Evolutionary conservation across 257 asterid species (phyloP).

Genomic region (Gentiana macrophylla): DNA sequence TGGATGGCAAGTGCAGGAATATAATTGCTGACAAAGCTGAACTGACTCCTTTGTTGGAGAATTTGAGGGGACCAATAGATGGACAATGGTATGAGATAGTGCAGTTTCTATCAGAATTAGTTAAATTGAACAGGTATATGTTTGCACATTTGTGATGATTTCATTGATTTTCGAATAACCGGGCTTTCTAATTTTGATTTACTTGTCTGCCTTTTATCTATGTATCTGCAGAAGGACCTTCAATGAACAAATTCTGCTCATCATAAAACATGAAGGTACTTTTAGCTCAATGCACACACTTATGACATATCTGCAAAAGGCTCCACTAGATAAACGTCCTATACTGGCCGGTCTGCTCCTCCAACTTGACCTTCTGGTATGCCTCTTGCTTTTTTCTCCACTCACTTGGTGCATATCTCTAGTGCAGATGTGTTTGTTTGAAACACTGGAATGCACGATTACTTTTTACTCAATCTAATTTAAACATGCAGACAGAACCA

Average conservation of each 20-base stretch:
- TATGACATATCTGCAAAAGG: slow-evolving; percentile 52
- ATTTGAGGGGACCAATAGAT: slow-evolving; percentile 32
- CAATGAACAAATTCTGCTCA: slow-evolving; percentile 49
- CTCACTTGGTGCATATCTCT: too few species aligned
- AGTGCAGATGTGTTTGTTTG: too few species aligned
- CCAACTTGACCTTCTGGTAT: slow-evolving; percentile 76
- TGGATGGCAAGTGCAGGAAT: slow-evolving; percentile 69
- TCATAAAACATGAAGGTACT: slow-evolving; percentile 61
- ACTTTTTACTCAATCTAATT: not conserved
- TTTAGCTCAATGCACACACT: slow-evolving; percentile 73
- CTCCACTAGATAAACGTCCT: slow-evolving; percentile 51
- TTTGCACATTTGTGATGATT: not conserved
- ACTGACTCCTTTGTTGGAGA: slow-evolving; percentile 36
- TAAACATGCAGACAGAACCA: slow-evolving; percentile 52
- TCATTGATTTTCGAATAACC: not conserved
- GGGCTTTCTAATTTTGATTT: not conserved
- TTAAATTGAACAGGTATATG: slow-evolving; percentile 57
- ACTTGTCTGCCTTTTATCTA: not conserved
- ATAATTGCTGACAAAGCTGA: slow-evolving; percentile 49
- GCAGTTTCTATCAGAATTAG: slow-evolving; percentile 53
- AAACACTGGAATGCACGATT: not conserved
- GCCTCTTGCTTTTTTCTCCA: slow-evolving; percentile 8
- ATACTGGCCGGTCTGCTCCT: slow-evolving; percentile 68
- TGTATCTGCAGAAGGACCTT: slow-evolving; percentile 46
- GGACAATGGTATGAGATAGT: slow-evolving; percentile 51